phyloP scores from a whole-genome alignment of 306 rosid species.

The Parietaria judaica region DNA sequence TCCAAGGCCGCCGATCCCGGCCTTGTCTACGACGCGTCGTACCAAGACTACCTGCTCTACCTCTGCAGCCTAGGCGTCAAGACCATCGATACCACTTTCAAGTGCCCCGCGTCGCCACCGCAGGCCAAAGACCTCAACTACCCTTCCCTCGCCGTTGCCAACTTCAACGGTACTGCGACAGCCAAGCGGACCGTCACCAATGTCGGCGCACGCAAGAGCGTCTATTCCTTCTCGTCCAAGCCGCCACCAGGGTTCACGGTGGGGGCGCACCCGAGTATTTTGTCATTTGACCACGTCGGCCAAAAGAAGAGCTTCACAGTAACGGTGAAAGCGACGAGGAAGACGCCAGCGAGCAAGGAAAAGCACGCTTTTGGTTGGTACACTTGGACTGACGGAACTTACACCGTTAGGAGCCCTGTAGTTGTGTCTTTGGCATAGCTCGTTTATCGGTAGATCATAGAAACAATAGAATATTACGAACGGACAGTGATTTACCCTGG shows the following conservation, averaged over 20 bases:
- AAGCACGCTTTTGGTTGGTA: slow-evolving; percentile 68
- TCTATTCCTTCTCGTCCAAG: slow-evolving; percentile 46
- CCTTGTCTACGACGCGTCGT: slow-evolving; percentile 72
- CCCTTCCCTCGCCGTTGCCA: slow-evolving; percentile 66
- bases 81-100: slow-evolving; percentile 19
- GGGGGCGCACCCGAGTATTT: slow-evolving; percentile 44
- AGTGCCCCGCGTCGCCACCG: slow-evolving; percentile 38
- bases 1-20: slow-evolving; percentile 67
- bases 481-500: too few species aligned
- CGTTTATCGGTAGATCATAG: slow-evolving; percentile 11
- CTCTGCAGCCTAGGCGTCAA: slow-evolving; percentile 37
- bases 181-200: slow-evolving; percentile 66
- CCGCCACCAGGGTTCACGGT: slow-evolving; percentile 47
- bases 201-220: slow-evolving; percentile 44
- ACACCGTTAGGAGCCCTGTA: slow-evolving; percentile 59
- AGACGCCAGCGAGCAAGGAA: slow-evolving; percentile 10
- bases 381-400: slow-evolving; percentile 41
- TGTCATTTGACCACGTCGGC: slow-evolving; percentile 48
- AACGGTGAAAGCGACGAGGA: slow-evolving; percentile 34
- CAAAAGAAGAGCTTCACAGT: slow-evolving; percentile 50
- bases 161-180: slow-evolving; percentile 33
- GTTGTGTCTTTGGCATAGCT: slow-evolving; percentile 47
- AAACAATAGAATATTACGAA: slow-evolving; percentile 8
- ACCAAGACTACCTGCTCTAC: slow-evolving; percentile 61
- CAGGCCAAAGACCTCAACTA: slow-evolving; percentile 55